phyloP scores from a whole-genome alignment of 257 asterid genomes.

The Cruciata laevipes region DNA sequence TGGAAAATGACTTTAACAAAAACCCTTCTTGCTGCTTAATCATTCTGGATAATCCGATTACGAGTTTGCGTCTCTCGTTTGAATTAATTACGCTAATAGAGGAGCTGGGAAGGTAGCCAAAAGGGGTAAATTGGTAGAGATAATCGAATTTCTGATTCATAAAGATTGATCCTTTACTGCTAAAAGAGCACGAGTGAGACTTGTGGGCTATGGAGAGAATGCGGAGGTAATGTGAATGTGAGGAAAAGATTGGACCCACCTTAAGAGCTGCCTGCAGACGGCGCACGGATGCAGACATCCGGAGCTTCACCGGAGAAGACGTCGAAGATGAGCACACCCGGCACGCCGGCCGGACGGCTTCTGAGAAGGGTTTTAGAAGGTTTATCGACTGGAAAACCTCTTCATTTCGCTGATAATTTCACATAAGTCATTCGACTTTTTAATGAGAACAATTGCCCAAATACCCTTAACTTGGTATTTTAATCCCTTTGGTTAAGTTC shows the following conservation, averaged over 20 bases:
- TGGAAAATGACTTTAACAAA: constrained; percentile 36
- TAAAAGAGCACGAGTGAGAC: constrained; percentile 17
- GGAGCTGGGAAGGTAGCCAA: constrained; percentile 18
- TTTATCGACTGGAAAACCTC: not conserved
- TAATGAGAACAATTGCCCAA: no score
- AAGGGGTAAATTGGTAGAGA: constrained; percentile 63
- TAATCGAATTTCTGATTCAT: constrained; percentile 36
- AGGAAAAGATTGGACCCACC: constrained; percentile 36
- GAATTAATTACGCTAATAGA: constrained; percentile 36
- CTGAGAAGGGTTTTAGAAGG: constrained; percentile 31
- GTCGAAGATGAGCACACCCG: constrained; percentile 34
- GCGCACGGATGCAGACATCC: constrained; percentile 55
- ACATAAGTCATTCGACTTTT: not conserved
- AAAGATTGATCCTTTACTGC: constrained; percentile 23
- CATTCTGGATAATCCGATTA: constrained; percentile 51
- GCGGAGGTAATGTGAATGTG: constrained; percentile 11
- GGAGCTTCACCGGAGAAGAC: constrained; percentile 28
- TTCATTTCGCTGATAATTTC: not conserved
- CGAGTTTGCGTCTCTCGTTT: constrained; percentile 64
- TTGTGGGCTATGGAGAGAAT: constrained; percentile 19
- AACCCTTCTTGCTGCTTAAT: constrained; percentile 38
- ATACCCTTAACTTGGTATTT: no score
- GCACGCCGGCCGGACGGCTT: constrained; percentile 21
- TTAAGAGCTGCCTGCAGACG: constrained; percentile 34
- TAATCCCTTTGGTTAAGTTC: no score